A percentile compares a stretch with the other conserved stretches of the same genome.
These are phyloP conservation scores for Shiraia bambusicola DNA, from an alignment of 2,329 filamentous ascomycete species.

Conservation along the genomic window DNA sequence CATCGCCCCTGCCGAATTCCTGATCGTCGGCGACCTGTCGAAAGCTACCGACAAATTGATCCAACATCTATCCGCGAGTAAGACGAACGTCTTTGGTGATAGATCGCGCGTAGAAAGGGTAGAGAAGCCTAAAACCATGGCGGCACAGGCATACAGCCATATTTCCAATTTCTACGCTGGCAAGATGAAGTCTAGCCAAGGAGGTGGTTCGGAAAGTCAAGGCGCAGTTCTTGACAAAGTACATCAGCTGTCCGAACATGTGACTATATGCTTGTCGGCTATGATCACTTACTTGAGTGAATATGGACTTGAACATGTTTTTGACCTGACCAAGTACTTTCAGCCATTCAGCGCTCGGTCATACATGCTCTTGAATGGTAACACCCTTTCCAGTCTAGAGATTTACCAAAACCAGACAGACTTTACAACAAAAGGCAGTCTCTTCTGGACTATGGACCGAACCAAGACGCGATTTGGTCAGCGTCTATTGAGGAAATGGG, in stretches of 20 bases:
- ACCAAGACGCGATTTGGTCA: slow-evolving; percentile 89
- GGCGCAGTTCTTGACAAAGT: slow-evolving; percentile 79
- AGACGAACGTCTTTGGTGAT: slow-evolving; percentile 88
- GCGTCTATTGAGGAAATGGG: slow-evolving; percentile 87
- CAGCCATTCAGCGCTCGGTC: slow-evolving; percentile 91
- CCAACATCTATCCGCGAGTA: slow-evolving; percentile 83
- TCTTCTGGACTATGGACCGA: slow-evolving; percentile 94
- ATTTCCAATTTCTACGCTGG: slow-evolving; percentile 91
- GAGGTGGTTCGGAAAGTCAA: slow-evolving; percentile 36
- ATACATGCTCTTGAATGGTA: slow-evolving; percentile 95
- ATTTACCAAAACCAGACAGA: slow-evolving; percentile 96
- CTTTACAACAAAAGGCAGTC: slow-evolving; percentile 77
- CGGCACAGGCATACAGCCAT: slow-evolving; percentile 81
- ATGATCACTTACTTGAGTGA: slow-evolving; percentile 94
- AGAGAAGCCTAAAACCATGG: slow-evolving; percentile 74
- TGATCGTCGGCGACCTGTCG: slow-evolving; percentile 88
- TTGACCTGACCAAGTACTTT: slow-evolving; percentile 95
- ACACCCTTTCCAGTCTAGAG: slow-evolving; percentile 89
- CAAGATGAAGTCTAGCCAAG: slow-evolving; percentile 63
- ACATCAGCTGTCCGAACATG: slow-evolving; percentile 77
- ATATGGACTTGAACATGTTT: slow-evolving; percentile 92
- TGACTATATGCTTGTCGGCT: slow-evolving; percentile 88
- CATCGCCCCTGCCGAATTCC: slow-evolving; percentile 91
- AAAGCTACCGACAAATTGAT: slow-evolving; percentile 91
- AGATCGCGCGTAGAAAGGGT: slow-evolving; percentile 81